phyloP scores from a whole-genome alignment of 1,139 yeast species.

The Yamadazyma oceani region DNA sequence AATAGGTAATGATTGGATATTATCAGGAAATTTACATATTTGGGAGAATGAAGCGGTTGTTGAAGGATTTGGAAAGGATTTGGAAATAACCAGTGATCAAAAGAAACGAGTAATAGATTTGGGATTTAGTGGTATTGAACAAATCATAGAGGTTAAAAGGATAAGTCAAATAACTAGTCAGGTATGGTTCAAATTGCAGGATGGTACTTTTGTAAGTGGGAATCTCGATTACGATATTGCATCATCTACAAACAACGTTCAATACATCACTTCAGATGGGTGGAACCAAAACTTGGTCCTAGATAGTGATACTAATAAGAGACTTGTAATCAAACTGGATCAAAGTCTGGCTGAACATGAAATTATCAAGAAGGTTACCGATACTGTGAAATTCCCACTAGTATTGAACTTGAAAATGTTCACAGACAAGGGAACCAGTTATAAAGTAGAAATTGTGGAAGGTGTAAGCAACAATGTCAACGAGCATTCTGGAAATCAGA shows the following conservation, averaged over 20 bases:
- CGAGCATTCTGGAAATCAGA: background rate
- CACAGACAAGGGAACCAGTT: slow-evolving; percentile 17
- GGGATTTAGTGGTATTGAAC: slow-evolving; percentile 24
- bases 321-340: too few species aligned
- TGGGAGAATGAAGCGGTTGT: slow-evolving; percentile 53
- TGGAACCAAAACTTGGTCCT: slow-evolving; percentile 5
- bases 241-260: slow-evolving; percentile 17
- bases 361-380: background rate
- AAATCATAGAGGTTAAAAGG: slow-evolving; percentile 31
- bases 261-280: slow-evolving; percentile 1
- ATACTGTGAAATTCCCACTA: slow-evolving; percentile 7
- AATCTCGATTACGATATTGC: slow-evolving; percentile 23
- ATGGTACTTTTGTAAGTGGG: slow-evolving; percentile 34
- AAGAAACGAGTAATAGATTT: slow-evolving; percentile 18
- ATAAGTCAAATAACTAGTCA: slow-evolving; percentile 17
- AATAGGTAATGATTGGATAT: slow-evolving; percentile 67
- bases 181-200: slow-evolving; percentile 32
- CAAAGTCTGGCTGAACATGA: too few species aligned
- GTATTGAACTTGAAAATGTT: slow-evolving; percentile 11
- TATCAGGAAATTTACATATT: slow-evolving; percentile 62
- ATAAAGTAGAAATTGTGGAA: slow-evolving; percentile 8
- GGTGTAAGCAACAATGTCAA: slow-evolving; percentile 1
- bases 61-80: slow-evolving; percentile 39
- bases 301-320: slow-evolving; percentile 1
- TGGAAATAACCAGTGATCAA: slow-evolving; percentile 21